Conservation (phyloP, 2,329 filamentous ascomycete species). For the Decorospora gaudefroyi region DNA sequence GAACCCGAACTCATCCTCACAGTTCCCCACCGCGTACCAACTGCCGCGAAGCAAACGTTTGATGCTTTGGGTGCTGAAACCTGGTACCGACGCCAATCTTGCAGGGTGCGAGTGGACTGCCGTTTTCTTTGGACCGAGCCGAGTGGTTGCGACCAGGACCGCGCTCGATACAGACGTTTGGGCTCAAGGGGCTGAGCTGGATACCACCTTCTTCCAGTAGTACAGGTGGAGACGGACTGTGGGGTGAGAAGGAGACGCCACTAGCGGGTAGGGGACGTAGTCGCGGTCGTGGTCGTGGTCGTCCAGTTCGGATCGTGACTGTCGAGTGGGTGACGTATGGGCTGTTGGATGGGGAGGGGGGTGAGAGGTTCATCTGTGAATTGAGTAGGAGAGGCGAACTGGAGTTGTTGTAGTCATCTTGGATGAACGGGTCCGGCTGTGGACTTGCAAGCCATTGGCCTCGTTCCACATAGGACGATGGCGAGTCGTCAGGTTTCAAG, state of each 20-base stretch:
- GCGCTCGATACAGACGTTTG: constrained; percentile 40
- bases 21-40: neutral
- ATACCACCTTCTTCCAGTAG: constrained; percentile 14
- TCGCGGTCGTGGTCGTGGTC: no score
- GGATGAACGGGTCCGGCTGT: neutral
- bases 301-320: no score
- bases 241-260: no score
- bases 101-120: constrained; percentile 6
- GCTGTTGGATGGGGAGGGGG: no score
- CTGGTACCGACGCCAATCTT: constrained; percentile 14
- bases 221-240: neutral
- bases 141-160: constrained; percentile 28
- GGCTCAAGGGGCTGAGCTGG: constrained; percentile 31
- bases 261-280: no score
- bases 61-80: constrained; percentile 13
- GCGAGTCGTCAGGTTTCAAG: no score
- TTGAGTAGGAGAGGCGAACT: neutral
- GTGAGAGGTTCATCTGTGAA: no score
- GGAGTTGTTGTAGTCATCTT: neutral
- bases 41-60: neutral
- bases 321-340: no score
- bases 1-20: neutral
- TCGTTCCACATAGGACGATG: neutral
- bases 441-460: neutral
- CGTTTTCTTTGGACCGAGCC: neutral